A percentile compares a stretch with the other conserved stretches of the same genome.
Evolutionary conservation across 495 filamentous ascomycete species (phyloP).

Genomic region (Terfezia claveryi): DNA sequence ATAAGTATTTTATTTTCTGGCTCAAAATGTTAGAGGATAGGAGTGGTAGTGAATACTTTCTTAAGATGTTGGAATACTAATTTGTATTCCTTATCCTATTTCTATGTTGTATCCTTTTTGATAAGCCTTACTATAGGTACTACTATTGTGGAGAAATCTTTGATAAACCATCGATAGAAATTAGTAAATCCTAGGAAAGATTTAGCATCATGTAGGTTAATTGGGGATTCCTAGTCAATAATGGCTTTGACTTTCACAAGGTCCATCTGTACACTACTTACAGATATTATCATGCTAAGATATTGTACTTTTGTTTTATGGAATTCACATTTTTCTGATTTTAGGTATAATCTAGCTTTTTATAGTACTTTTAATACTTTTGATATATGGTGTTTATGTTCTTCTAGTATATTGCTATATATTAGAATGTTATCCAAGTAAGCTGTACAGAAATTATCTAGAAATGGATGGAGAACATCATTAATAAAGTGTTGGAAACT

Average conservation of each 20-base stretch:
- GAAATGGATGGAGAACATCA: no score
- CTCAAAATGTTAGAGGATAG: constrained; percentile 6
- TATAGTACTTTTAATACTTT: constrained; percentile 11
- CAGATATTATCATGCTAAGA: neutral
- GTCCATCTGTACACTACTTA: neutral
- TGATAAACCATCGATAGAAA: neutral
- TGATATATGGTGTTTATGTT: constrained; percentile 13
- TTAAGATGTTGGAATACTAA: constrained; percentile 6
- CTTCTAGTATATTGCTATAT: constrained; percentile 9
- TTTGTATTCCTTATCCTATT: neutral
- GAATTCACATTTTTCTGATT: neutral
- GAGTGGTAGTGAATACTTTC: neutral
- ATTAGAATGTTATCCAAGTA: constrained; percentile 24
- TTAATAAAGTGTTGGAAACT: constrained; percentile 12
- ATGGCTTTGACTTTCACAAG: neutral
- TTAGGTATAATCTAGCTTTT: neutral
- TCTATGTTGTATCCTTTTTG: neutral
- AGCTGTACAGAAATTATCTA: constrained; percentile 14
- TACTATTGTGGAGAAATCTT: no score
- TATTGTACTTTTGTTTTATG: neutral
- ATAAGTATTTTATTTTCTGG: neutral
- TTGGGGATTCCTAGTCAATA: neutral
- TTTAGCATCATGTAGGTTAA: neutral
- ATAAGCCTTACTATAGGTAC: neutral
- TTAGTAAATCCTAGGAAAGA: neutral